Conservation (phyloP, 768 basidiomycete genomes). For the Psilocybe cubensis region DNA sequence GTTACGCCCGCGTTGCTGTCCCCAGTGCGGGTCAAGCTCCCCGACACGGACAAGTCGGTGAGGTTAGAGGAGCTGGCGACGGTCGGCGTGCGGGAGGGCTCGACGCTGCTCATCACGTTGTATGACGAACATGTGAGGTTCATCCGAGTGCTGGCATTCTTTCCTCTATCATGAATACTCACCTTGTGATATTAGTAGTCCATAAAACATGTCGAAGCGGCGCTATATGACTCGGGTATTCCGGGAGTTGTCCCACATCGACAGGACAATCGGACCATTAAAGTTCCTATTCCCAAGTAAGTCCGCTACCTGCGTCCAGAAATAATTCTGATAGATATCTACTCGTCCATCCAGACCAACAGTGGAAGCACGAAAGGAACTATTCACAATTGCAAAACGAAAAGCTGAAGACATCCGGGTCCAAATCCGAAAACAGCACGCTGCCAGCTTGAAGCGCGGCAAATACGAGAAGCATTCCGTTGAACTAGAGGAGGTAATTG, state of each 20-base stretch:
- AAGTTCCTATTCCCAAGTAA: constrained; percentile 81
- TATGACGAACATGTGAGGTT: constrained; percentile 77
- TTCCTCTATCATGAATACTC: constrained; percentile 13
- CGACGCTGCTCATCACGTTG: constrained; percentile 70
- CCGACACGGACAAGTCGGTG: constrained; percentile 39
- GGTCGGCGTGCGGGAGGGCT: constrained; percentile 80
- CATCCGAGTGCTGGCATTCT: neutral
- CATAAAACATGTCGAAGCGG: constrained; percentile 75
- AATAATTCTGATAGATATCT: neutral
- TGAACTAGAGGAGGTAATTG: constrained; percentile 69
- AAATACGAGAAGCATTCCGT: constrained; percentile 70
- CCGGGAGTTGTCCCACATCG: constrained; percentile 75
- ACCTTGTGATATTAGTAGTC: constrained; percentile 52
- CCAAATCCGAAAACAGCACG: constrained; percentile 75
- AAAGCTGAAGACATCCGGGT: constrained; percentile 77
- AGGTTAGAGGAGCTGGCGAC: constrained; percentile 77
- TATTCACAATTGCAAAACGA: constrained; percentile 58
- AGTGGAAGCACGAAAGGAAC: constrained; percentile 64
- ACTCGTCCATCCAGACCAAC: constrained; percentile 60
- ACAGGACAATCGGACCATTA: constrained; percentile 71
- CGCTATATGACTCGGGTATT: constrained; percentile 74
- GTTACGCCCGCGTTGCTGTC: constrained; percentile 74
- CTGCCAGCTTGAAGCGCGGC: constrained; percentile 67
- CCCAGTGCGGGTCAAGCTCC: constrained; percentile 63
- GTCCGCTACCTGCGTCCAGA: constrained; percentile 11